Evolutionary conservation across 73 alveolate species (phyloP).

Genomic region (Tetrahymena malaccensis): DNA sequence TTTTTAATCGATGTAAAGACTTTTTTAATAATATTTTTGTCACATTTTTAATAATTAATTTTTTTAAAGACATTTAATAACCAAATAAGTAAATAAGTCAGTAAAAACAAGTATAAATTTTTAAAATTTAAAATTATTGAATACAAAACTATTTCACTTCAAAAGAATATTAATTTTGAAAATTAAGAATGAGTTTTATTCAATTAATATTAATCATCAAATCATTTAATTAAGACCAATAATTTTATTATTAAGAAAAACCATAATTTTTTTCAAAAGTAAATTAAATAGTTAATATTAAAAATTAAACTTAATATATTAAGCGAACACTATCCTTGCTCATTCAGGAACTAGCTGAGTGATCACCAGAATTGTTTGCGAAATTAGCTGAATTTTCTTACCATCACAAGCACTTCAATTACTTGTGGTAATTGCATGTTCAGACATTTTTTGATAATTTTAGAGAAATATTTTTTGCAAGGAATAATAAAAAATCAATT

Average conservation of each 20-base stretch:
- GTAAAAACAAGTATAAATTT: too few relatives aligned
- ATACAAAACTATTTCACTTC: too few relatives aligned
- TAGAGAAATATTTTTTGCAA: too few relatives aligned
- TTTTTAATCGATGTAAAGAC: too few relatives aligned
- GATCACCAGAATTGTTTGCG: neutral
- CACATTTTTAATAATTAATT: too few relatives aligned
- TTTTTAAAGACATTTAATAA: too few relatives aligned
- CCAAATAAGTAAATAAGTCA: too few relatives aligned
- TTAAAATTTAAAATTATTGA: too few relatives aligned
- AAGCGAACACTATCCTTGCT: neutral
- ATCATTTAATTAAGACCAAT: neutral
- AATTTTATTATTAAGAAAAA: neutral
- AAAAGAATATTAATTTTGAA: too few relatives aligned
- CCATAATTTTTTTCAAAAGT: neutral
- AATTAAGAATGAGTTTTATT: too few relatives aligned
- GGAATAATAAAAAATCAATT: neutral
- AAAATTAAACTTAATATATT: neutral
- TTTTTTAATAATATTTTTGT: too few relatives aligned
- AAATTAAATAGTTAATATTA: neutral
- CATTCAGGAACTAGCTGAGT: neutral
- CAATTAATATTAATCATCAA: too few relatives aligned
- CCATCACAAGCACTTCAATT: neutral
- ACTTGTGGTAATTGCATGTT: neutral
- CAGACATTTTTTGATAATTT: neutral
- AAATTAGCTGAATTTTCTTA: neutral